Evolutionary conservation across 345 rosid genomes (phyloP).

Genomic region (Pistacia integerrima): DNA sequence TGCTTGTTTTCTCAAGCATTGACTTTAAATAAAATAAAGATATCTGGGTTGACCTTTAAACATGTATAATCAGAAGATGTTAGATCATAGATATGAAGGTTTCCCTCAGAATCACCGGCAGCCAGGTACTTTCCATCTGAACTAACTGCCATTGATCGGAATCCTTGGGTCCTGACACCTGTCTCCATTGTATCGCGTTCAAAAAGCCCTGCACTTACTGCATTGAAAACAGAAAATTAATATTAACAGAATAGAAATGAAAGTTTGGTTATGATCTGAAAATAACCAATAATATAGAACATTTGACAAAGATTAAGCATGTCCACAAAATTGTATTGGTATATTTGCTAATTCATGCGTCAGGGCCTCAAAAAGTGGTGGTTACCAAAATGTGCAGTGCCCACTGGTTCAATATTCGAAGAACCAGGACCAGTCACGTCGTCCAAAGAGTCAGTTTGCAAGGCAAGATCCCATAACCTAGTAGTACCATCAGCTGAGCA

Average conservation of each 20-base stretch:
- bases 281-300: not conserved
- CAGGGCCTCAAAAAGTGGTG: constrained; percentile 6
- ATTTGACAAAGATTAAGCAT: not conserved
- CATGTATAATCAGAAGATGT: constrained; percentile 60
- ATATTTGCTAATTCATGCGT: not conserved
- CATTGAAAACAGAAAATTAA: constrained; percentile 18
- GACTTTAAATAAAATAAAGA: constrained; percentile 10
- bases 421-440: constrained; percentile 32
- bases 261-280: constrained; percentile 1
- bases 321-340: not conserved
- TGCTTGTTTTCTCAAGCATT: constrained; percentile 6
- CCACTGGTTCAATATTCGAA: constrained; percentile 29
- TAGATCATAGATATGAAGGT: constrained; percentile 79
- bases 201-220: constrained; percentile 75
- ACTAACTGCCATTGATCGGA: constrained; percentile 74
- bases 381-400: constrained; percentile 56
- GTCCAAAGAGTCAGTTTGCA: constrained; percentile 41
- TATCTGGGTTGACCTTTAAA: constrained; percentile 48
- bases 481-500: constrained; percentile 87
- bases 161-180: constrained; percentile 51
- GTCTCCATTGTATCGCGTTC: constrained; percentile 61
- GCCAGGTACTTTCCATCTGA: constrained; percentile 80
- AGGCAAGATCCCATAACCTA: constrained; percentile 79
- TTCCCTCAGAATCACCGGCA: constrained; percentile 82
- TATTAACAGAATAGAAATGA: constrained; percentile 17